Conservation (phyloP, 768 basidiomycete genomes). For the Sutorius australiensis region DNA sequence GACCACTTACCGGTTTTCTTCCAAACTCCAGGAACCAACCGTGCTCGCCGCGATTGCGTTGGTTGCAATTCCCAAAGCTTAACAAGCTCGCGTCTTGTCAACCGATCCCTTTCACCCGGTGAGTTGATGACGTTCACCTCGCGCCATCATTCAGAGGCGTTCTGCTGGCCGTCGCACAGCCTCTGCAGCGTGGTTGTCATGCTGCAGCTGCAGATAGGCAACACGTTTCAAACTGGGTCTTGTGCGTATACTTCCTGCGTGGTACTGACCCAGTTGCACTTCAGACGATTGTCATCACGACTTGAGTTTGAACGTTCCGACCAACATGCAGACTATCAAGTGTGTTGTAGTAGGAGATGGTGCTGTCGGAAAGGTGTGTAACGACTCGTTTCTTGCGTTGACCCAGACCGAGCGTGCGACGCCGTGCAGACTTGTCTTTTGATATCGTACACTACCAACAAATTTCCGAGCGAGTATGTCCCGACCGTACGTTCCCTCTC, state of each 20-base stretch:
- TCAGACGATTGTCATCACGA: slow-evolving; percentile 16
- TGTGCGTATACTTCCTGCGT: slow-evolving; percentile 18
- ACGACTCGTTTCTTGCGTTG: background rate
- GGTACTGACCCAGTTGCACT: slow-evolving; percentile 15
- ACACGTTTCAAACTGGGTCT: slow-evolving; percentile 23
- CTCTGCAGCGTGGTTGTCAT: slow-evolving; percentile 30
- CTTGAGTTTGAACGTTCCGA: slow-evolving; percentile 15
- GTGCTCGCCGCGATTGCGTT: slow-evolving; percentile 28
- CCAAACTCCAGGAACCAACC: slow-evolving; percentile 22
- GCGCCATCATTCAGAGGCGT: slow-evolving; percentile 5
- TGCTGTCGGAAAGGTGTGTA: slow-evolving; percentile 93
- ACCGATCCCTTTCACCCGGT: slow-evolving; percentile 18
- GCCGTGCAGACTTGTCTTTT: slow-evolving; percentile 79
- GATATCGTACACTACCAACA: slow-evolving; percentile 97
- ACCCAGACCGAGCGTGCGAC: background rate
- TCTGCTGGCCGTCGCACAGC: slow-evolving; percentile 22
- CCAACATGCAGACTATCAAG: slow-evolving; percentile 90
- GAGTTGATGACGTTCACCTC: slow-evolving; percentile 11
- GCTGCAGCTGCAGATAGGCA: slow-evolving; percentile 18
- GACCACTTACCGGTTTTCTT: slow-evolving; percentile 21
- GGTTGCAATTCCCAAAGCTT: slow-evolving; percentile 17
- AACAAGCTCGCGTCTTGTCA: slow-evolving; percentile 20
- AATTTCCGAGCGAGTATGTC: slow-evolving; percentile 98
- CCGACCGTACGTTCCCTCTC: slow-evolving; percentile 70
- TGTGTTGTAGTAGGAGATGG: slow-evolving; percentile 97